A percentile compares a stretch with the other conserved stretches of the same genome.
These are phyloP conservation scores for Canariomyces notabilis DNA, from an alignment of 2,329 filamentous ascomycete genomes.

Conservation along the genomic window DNA sequence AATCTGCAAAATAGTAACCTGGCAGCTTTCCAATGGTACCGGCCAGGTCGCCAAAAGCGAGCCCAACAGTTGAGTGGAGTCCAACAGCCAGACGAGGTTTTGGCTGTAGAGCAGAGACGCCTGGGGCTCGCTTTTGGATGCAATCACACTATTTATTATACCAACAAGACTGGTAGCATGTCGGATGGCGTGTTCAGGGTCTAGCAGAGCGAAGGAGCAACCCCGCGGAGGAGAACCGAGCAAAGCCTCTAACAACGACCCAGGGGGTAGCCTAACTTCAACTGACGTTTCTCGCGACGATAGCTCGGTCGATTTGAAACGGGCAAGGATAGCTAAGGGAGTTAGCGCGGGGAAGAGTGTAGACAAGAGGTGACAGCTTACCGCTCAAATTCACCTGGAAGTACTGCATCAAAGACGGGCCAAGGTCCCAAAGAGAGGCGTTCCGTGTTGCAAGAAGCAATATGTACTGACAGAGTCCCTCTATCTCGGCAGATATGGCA, in stretches of 20 bases:
- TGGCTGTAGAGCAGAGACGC: conserved; percentile 33
- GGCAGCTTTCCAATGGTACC: conserved; percentile 26
- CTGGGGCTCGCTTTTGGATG: conserved; percentile 32
- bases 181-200: conserved; percentile 40
- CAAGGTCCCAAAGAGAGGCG: conserved; percentile 45
- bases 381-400: conserved; percentile 44
- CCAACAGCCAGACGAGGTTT: conserved; percentile 46
- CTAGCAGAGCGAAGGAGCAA: conserved; percentile 38
- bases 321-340: conserved; percentile 21
- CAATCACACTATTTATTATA: conserved; percentile 39
- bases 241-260: conserved; percentile 31
- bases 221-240: conserved; percentile 28
- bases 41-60: conserved; percentile 37
- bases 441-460: conserved; percentile 41
- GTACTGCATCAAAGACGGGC: conserved; percentile 43
- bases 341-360: too few species aligned
- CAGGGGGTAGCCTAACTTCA: conserved; percentile 37
- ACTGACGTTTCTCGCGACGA: background rate
- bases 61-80: conserved; percentile 42
- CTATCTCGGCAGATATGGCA: conserved; percentile 46
- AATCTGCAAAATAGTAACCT: conserved; percentile 35
- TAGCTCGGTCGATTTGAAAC: conserved; percentile 8
- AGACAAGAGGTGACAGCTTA: too few species aligned
- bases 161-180: conserved; percentile 42
- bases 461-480: conserved; percentile 47